Conservation (phyloP, 495 filamentous ascomycete genomes). For the Aspergillus bridgeri region DNA sequence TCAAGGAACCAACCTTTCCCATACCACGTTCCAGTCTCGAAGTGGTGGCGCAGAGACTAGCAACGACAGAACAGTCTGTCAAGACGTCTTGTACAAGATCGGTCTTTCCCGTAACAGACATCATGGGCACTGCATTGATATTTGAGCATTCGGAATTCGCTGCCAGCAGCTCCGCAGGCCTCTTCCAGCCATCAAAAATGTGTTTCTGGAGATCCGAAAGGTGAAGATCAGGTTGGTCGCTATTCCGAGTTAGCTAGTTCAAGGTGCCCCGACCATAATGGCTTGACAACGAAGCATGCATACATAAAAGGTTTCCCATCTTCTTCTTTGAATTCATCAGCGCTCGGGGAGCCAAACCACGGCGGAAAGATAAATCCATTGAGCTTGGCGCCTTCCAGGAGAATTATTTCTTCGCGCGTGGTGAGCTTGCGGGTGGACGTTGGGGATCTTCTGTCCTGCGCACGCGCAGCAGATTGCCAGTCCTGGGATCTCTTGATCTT, state of each 20-base stretch:
- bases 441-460: slow-evolving; percentile 25
- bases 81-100: slow-evolving; percentile 93
- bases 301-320: slow-evolving; percentile 52
- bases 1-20: slow-evolving; percentile 44
- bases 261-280: background rate
- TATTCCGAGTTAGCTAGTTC: slow-evolving; percentile 36
- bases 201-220: slow-evolving; percentile 68
- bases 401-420: slow-evolving; percentile 71
- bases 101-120: slow-evolving; percentile 50
- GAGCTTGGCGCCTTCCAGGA: slow-evolving; percentile 72
- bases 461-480: slow-evolving; percentile 29
- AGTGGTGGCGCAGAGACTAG: slow-evolving; percentile 82
- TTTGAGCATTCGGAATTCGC: slow-evolving; percentile 10
- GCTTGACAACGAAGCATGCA: too few species aligned
- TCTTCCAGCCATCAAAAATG: slow-evolving; percentile 78
- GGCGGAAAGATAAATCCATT: slow-evolving; percentile 79
- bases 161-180: slow-evolving; percentile 57
- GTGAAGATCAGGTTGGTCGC: slow-evolving; percentile 62
- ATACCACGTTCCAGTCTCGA: slow-evolving; percentile 61
- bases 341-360: slow-evolving; percentile 62
- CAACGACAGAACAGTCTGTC: slow-evolving; percentile 95
- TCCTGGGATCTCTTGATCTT: slow-evolving; percentile 57
- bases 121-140: slow-evolving; percentile 36
- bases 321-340: slow-evolving; percentile 48
- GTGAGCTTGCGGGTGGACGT: slow-evolving; percentile 59